These are phyloP conservation scores for Kluyveromyces aestuarii DNA, from an alignment of 805 yeast species.

Conservation along the genomic window DNA sequence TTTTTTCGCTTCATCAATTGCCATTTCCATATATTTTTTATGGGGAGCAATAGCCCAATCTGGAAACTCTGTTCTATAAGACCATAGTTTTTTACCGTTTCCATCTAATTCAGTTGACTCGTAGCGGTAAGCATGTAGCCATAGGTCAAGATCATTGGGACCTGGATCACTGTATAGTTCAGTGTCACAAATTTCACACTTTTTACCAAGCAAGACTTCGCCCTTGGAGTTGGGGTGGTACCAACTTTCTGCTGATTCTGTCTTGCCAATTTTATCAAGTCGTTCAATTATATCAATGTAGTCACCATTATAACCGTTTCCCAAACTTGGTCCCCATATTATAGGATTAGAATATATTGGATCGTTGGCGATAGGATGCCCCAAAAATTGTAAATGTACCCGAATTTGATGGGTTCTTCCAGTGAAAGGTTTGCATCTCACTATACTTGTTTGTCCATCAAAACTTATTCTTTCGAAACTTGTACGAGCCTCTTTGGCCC, in stretches of 20 bases:
- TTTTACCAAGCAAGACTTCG: conserved; percentile 49
- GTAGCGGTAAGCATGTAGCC: conserved; percentile 87
- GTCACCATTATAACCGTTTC: conserved; percentile 49
- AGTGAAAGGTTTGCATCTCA: conserved; percentile 76
- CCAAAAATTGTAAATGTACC: conserved; percentile 85
- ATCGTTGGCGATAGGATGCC: conserved; percentile 86
- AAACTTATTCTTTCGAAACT: conserved; percentile 57
- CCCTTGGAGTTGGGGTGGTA: conserved; percentile 49
- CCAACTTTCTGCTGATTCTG: conserved; percentile 61
- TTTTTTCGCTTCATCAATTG: conserved; percentile 67
- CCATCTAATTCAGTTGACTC: conserved; percentile 38
- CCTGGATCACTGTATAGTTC: conserved; percentile 83
- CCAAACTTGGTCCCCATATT: conserved; percentile 76
- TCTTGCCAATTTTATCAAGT: conserved; percentile 63
- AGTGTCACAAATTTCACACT: conserved; percentile 58
- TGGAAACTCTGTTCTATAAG: conserved; percentile 67
- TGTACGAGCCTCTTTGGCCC: conserved; percentile 63
- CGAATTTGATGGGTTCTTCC: conserved; percentile 96
- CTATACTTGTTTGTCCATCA: conserved; percentile 56
- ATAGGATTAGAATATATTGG: conserved; percentile 73
- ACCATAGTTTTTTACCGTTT: conserved; percentile 43
- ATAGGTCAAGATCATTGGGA: conserved; percentile 73
- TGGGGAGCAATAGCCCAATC: conserved; percentile 69
- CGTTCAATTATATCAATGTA: conserved; percentile 37
- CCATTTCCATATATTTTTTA: conserved; percentile 57